Evolutionary conservation across 2,329 filamentous ascomycete genomes (phyloP).

Genomic region (Graphilbum fragrans): DNA sequence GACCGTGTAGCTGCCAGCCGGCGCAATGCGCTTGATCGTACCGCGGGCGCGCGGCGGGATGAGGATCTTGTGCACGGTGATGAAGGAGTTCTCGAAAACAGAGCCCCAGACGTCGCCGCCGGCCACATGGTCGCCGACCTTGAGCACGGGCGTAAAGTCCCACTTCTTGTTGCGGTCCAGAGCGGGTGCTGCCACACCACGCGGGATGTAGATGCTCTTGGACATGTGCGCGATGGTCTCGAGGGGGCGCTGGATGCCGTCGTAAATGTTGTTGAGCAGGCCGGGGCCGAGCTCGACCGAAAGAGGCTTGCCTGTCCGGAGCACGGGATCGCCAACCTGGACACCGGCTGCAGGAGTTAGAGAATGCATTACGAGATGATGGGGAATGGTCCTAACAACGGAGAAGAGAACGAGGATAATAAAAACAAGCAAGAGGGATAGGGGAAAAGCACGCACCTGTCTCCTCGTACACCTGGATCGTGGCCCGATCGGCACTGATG

Average conservation of each 20-base stretch:
- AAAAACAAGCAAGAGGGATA: neutral
- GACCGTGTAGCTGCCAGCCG: slow-evolving; percentile 87
- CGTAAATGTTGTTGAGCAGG: slow-evolving; percentile 98
- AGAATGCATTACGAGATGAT: neutral
- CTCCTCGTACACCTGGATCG: slow-evolving; percentile 98
- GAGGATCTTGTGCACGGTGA: slow-evolving; percentile 87
- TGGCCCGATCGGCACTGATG: slow-evolving; percentile 89
- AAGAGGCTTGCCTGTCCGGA: slow-evolving; percentile 83
- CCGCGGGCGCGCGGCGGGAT: slow-evolving; percentile 82
- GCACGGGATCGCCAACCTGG: slow-evolving; percentile 86
- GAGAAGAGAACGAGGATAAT: neutral
- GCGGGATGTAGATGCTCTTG: slow-evolving; percentile 92
- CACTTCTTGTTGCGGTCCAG: slow-evolving; percentile 89
- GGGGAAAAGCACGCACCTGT: slow-evolving; percentile 52
- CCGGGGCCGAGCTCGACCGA: slow-evolving; percentile 96
- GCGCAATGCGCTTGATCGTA: slow-evolving; percentile 81
- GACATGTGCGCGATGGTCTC: slow-evolving; percentile 67
- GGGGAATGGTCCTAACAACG: neutral
- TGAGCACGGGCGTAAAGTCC: slow-evolving; percentile 85
- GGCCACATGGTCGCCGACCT: slow-evolving; percentile 94
- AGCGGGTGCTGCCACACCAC: slow-evolving; percentile 77
- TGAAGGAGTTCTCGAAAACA: slow-evolving; percentile 91
- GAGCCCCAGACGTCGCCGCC: slow-evolving; percentile 93
- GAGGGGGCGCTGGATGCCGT: slow-evolving; percentile 94
- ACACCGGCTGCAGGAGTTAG: slow-evolving; percentile 57